Base-by-base conservation (phyloP, 352 stramenopile genomes). In the Pythium aphanidermatum region DNA sequence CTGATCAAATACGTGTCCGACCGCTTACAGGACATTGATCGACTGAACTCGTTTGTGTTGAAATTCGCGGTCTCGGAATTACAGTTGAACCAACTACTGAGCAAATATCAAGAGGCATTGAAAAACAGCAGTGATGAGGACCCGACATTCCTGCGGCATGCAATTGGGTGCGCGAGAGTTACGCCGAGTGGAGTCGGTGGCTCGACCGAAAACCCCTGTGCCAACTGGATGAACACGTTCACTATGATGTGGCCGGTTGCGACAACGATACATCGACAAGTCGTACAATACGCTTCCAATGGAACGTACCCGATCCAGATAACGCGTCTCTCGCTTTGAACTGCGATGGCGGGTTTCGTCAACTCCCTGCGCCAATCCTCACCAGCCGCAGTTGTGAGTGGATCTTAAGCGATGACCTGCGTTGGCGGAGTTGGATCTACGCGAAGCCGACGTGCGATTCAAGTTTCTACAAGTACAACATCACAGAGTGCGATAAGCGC, bases 401-500 rank as follows among this genome's bases (percentile, higher is more conserved):
- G 58, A 38, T 72, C 10, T 12, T n/a, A 16, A 35, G 12, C 20
- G 31, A 58, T 14, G 17, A 28, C 21, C 24, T 38, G 5, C 25
- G 33, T 16, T 61, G 52, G 52, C 14, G 7, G 4, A 26, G 8
- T 8, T 84, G 72, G 72, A 46, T 74, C 27, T 9, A 51, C 2
- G 13, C 13, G 1, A 30, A 52, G 43, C 69, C 67, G 0, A 16
- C 37, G 11, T 84, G 72, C 17, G 69, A 85, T 19, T 16, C 48
- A 1, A 40, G 30, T 0, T 73, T 74, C 53, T 82, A 67, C 51
- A 46, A 10, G 16, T 82, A 73, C 48, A 63, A n/a, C 23, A 40
- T 82, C 13, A 54, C 58, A 0, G 34, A 25, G 0, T 85, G 69
- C 34, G 43, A 64, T 32, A 23, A 52, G 8, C 26, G 16, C 3